Evolutionary conservation across 2,329 filamentous ascomycete species (phyloP), one percentile per base, ranked within the genome.

Genomic region (Pestalotiopsis sp.): DNA sequence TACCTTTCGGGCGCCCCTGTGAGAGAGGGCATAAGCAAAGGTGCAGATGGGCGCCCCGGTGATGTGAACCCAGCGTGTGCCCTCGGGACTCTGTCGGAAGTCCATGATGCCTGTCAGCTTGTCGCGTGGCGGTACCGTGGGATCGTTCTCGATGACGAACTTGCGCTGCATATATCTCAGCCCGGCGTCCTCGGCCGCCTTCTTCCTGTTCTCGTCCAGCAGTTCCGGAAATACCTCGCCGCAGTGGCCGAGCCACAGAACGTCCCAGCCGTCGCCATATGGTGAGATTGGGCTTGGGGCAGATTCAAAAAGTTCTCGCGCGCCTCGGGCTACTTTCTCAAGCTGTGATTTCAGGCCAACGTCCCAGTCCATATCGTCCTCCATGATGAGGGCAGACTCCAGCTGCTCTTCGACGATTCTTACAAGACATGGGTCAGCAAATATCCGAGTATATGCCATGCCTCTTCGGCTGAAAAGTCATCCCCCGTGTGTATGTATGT

Each of bases 361-460:
- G 69, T 82, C 81, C 80, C 80, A 82, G 69, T 83, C 80, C 64
- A 79, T 75, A 67, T 82, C 80, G 61, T 82, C 81, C 72, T 82
- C 80, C 68, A 82, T 72, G 38, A 83, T 79, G 5, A 82, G 71
- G 1, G 80, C 80, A 6, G 76, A 78, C 14, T 77, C 72, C 12
- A 82, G 67, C 11, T 74, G 74, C n/a, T 78, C 74, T 38, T 78
- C 74, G 9, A 83, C 73, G 57, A 83, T 78, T 59, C 75, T 77
- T 36, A 6, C 31, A 36, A 39, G 13, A 38, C n/a, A 59, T 38
- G 17, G 7, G n/a, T 63, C 49, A 65, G 56, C 58, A 49, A 38
- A 27, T 5, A 6, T 12, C 14, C n/a, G 41, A 49, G 13, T n/a
- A 49, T 14, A 49, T n/a, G 41, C 41, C 41, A 49, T 7, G 31